Percentiles rank a stretch among this genome's conserved stretches.
phyloP scores from a whole-genome alignment of 2,329 filamentous ascomycete species.

The Ceratocystis eucalypticola region DNA sequence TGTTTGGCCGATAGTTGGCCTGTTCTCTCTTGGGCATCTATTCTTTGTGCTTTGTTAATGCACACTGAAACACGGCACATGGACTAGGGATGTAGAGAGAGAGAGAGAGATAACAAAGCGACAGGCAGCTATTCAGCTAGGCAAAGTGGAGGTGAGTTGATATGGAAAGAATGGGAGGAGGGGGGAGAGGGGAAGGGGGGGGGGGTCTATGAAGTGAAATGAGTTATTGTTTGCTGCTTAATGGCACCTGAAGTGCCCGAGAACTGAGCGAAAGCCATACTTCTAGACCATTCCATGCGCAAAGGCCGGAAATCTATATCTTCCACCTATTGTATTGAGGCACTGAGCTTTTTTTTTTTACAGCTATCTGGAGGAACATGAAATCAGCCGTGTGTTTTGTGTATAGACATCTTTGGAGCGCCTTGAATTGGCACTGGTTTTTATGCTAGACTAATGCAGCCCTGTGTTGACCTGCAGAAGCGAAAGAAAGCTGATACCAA shows the following conservation, averaged over 20 bases:
- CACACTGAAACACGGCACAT: constrained; percentile 3
- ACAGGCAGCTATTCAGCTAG: not conserved
- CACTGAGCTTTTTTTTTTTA: not conserved
- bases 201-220: not conserved
- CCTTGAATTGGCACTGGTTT: not conserved
- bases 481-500: not conserved
- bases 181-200: not conserved
- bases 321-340: not conserved
- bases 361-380: not conserved
- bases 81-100: not conserved
- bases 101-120: not conserved
- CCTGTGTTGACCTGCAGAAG: constrained; percentile 5
- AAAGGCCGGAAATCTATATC: not conserved
- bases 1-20: not conserved
- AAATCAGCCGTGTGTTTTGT: not conserved
- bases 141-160: not conserved
- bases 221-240: not conserved
- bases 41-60: constrained; percentile 5
- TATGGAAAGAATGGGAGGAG: not conserved
- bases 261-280: not conserved
- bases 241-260: not conserved
- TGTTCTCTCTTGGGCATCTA: constrained; percentile 6
- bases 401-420: not conserved
- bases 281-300: not conserved
- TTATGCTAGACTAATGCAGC: constrained; percentile 6